Evolutionary conservation across 495 filamentous ascomycete species (phyloP).

Genomic region (Penicillium soppii): DNA sequence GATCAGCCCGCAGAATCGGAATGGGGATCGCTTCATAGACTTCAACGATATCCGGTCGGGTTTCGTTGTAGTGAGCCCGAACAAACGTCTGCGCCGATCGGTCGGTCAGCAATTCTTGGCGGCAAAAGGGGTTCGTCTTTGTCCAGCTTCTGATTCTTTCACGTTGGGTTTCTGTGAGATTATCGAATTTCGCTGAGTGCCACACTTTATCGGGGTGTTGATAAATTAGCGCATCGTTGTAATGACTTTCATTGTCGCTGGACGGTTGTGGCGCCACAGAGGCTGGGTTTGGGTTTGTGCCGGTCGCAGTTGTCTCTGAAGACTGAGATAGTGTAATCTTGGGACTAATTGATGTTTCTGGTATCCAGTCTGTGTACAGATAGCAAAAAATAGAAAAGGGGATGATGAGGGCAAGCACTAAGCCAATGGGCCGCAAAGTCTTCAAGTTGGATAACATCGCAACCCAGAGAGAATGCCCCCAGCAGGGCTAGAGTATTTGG

Average conservation of each 20-base stretch:
- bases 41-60: constrained; percentile 39
- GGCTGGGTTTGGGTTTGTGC: background rate
- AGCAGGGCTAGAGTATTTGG: background rate
- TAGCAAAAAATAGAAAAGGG: background rate
- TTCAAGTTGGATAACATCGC: background rate
- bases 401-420: background rate
- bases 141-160: constrained; percentile 28
- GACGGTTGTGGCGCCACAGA: background rate
- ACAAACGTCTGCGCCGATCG: constrained; percentile 26
- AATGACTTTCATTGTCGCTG: background rate
- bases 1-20: constrained; percentile 53
- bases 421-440: background rate
- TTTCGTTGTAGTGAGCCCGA: constrained; percentile 24
- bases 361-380: background rate
- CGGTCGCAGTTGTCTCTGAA: background rate
- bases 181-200: constrained; percentile 19
- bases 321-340: background rate
- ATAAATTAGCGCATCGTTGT: background rate
- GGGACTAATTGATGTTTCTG: background rate
- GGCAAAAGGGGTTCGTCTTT: constrained; percentile 20
- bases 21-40: constrained; percentile 41
- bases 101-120: constrained; percentile 38
- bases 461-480: background rate
- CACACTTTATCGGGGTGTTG: constrained; percentile 24
- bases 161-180: constrained; percentile 21